phyloP scores from a whole-genome alignment of 768 basidiomycete species.

The Tylopilus plumbeoviolaceoides region DNA sequence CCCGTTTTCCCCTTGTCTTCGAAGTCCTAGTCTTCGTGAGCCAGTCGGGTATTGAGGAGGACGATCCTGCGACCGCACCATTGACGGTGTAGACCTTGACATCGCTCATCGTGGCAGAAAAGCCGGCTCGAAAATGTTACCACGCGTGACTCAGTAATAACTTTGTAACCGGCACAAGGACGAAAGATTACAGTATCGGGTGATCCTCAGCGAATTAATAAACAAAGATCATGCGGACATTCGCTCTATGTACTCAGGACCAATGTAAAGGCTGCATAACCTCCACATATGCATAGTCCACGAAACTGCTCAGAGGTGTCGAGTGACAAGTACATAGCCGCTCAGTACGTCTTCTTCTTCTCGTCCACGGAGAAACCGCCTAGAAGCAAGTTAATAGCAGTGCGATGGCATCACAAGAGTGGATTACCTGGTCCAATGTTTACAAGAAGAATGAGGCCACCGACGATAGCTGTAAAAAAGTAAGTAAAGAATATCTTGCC shows the following conservation, averaged over 20 bases:
- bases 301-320: neutral
- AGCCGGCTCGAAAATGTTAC: neutral
- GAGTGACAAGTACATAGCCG: neutral
- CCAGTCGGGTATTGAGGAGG: slow-evolving; percentile 94
- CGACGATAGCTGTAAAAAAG: slow-evolving; percentile 70
- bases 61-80: slow-evolving; percentile 81
- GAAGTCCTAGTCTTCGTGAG: slow-evolving; percentile 66
- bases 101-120: slow-evolving; percentile 26
- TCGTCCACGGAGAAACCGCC: slow-evolving; percentile 97
- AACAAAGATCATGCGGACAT: slow-evolving; percentile 17
- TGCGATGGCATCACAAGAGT: neutral
- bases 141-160: slow-evolving; percentile 22
- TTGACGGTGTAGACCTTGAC: slow-evolving; percentile 96
- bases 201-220: neutral
- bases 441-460: slow-evolving; percentile 93
- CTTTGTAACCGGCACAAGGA: neutral
- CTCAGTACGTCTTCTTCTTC: slow-evolving; percentile 93
- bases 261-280: slow-evolving; percentile 6
- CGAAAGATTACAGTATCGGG: neutral
- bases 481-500: slow-evolving; percentile 4
- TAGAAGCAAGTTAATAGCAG: slow-evolving; percentile 22
- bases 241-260: slow-evolving; percentile 18
- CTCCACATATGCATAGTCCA: slow-evolving; percentile 1
- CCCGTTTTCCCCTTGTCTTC: slow-evolving; percentile 55
- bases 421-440: slow-evolving; percentile 91